Conservation (phyloP, 352 stramenopile genomes). For the Phytophthora tentaculata region DNA sequence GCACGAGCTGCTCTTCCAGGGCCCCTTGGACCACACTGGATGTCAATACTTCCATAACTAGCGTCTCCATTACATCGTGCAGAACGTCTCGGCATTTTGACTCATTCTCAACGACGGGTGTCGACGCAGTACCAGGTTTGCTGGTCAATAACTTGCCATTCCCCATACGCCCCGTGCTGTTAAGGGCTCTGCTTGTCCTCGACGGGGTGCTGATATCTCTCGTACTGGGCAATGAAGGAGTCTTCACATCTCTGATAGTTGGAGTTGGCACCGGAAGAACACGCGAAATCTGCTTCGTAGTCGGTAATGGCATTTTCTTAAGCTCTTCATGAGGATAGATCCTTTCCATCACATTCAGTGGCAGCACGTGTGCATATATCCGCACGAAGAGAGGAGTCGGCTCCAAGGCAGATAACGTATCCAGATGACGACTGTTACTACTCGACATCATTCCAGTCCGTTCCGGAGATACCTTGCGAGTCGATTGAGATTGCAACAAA, state of each 20-base stretch:
- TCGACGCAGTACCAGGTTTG: constrained; percentile 18
- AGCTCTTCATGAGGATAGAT: constrained; percentile 47
- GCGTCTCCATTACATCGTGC: constrained; percentile 59
- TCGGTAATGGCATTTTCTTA: constrained; percentile 43
- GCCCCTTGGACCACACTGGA: constrained; percentile 55
- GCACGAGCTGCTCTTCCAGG: constrained; percentile 45
- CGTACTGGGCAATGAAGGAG: constrained; percentile 10
- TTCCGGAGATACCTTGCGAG: constrained; percentile 25
- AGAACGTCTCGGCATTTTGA: constrained; percentile 50
- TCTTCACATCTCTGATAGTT: constrained; percentile 19
- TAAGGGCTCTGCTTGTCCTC: constrained; percentile 12
- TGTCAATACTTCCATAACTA: constrained; percentile 67
- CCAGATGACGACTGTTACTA: constrained; percentile 30
- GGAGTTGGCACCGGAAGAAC: constrained; percentile 12
- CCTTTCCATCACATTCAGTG: constrained; percentile 53
- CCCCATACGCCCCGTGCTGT: constrained; percentile 10
- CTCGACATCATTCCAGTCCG: constrained; percentile 11
- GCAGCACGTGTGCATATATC: constrained; percentile 68
- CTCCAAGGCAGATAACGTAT: constrained; percentile 18
- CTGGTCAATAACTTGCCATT: constrained; percentile 13
- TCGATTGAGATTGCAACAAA: constrained; percentile 16
- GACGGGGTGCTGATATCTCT: constrained; percentile 21
- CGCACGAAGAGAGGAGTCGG: constrained; percentile 50
- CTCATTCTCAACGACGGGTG: constrained; percentile 10
- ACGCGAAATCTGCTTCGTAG: constrained; percentile 23